Base-by-base conservation (phyloP, 2,329 filamentous ascomycete species). In the Claviceps fusiformis region DNA sequence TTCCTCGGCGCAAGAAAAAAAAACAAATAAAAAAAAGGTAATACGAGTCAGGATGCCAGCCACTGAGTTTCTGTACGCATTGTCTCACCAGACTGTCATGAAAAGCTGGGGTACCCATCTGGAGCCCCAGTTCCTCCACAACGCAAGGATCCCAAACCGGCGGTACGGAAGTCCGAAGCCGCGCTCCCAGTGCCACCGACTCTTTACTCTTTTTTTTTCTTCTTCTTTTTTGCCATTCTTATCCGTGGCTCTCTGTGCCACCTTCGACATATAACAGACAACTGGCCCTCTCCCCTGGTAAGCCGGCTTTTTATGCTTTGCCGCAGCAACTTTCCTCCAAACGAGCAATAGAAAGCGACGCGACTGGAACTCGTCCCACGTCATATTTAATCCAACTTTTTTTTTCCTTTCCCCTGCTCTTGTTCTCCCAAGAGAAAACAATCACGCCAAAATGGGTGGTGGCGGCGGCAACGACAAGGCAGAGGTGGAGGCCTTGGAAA, bases 401-500 rank as follows among this genome's bases (percentile, higher is more conserved):
- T 31, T 11, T 45, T 4, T 9, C 51, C 7, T 10, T 37, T 7
- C 37, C 19, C 19, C 19, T 19, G 19, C 24, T 53, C 29, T 35
- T 46, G 15, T 44, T 10, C 37, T 43, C 24, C 3, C 31, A 8
- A 44, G 24, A 31, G 17, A 19, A 15, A 10, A 39, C 7, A 44
- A 11, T 15, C 24, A 46, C 27, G 7, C 19, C 44, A 54, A 43
- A 0, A 57, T 57, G 49, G 55, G 50, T 24, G 53, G 50, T 15
- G 53, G 55, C 15, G 53, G 55, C 15, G 55, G 52, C 41, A 54
- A 63, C 8, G 64, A 65, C 44, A 70, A 69, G 56, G 61, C 59
- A 9, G 63, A 63, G 19, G 52, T 62, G 15, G 66, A 74, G 54
- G 69, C 70, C 19, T 55, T 71, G 13, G 70, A 73, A 54, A 62